These are phyloP conservation scores for Centrapalus pauciflorus DNA, from an alignment of 129 eudicot species.

Conservation along the genomic window DNA sequence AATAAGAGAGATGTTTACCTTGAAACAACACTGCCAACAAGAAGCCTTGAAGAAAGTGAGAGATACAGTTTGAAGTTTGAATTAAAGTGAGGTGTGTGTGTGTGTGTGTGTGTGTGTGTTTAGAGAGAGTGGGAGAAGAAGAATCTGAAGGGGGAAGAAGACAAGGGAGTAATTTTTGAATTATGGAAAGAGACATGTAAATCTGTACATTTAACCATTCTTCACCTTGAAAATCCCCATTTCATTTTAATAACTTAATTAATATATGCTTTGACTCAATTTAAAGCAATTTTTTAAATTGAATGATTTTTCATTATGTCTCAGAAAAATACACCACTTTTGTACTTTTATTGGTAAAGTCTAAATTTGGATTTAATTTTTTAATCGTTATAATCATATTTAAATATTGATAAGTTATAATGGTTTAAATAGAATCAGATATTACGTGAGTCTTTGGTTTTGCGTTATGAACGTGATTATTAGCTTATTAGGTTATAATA, in stretches of 20 bases:
- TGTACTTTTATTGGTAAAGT: too few relatives aligned
- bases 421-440: too few relatives aligned
- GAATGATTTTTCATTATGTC: not conserved
- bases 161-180: slow-evolving; percentile 40
- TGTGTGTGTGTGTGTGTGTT: not conserved
- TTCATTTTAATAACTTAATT: not conserved
- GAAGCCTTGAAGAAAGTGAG: slow-evolving; percentile 28
- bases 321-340: too few relatives aligned
- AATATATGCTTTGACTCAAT: slow-evolving; percentile 15
- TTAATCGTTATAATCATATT: too few relatives aligned
- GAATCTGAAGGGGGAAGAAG: slow-evolving; percentile 31
- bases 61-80: slow-evolving; percentile 40
- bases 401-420: too few relatives aligned
- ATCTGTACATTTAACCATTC: slow-evolving; percentile 21
- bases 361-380: too few relatives aligned
- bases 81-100: slow-evolving; percentile 22
- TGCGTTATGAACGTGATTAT: too few relatives aligned
- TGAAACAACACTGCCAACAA: slow-evolving; percentile 18
- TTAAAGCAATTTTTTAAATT: too few relatives aligned
- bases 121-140: slow-evolving; percentile 2
- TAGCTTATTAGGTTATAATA: too few relatives aligned
- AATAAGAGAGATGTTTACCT: slow-evolving; percentile 10
- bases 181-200: slow-evolving; percentile 20
- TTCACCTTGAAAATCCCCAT: slow-evolving; percentile 27
- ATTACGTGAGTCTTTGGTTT: too few relatives aligned